Percentiles rank a stretch among this genome's conserved stretches.
Evolutionary conservation across 1,284 basidiomycete species (phyloP).

Genomic region (Sporisorium graminicola): DNA sequence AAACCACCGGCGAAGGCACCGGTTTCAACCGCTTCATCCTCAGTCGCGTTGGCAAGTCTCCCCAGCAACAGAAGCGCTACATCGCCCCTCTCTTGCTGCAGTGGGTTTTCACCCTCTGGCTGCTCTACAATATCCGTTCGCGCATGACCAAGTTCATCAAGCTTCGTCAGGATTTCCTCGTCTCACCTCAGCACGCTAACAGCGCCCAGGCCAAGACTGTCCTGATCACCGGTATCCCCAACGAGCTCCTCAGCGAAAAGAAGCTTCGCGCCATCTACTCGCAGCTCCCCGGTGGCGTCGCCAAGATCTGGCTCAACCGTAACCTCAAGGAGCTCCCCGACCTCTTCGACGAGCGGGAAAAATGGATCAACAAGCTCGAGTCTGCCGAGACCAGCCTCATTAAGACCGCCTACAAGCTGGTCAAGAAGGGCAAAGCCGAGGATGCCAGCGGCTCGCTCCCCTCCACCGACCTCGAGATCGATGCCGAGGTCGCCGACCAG

Average conservation of each 20-base stretch:
- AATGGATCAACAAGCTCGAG: conserved; percentile 84
- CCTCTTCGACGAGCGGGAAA: conserved; percentile 81
- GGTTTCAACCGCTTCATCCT: conserved; percentile 84
- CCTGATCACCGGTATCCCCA: conserved; percentile 88
- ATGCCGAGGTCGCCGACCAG: conserved; percentile 57
- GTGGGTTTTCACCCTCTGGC: conserved; percentile 74
- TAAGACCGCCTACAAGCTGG: conserved; percentile 78
- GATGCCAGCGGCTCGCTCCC: conserved; percentile 41
- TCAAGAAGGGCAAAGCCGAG: conserved; percentile 68
- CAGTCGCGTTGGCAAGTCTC: conserved; percentile 75
- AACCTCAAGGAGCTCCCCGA: conserved; percentile 87
- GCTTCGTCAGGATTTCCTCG: conserved; percentile 86
- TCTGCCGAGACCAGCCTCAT: conserved; percentile 83
- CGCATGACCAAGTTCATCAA: conserved; percentile 86
- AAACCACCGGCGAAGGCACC: conserved; percentile 71
- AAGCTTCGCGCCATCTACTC: conserved; percentile 79
- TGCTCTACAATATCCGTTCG: conserved; percentile 82
- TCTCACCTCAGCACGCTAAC: conserved; percentile 78
- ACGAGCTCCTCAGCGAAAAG: conserved; percentile 77
- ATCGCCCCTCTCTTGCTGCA: conserved; percentile 62
- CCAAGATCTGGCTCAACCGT: conserved; percentile 87
- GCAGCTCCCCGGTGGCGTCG: conserved; percentile 84
- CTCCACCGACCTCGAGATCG: conserved; percentile 52
- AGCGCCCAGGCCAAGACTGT: conserved; percentile 88
- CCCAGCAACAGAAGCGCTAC: conserved; percentile 59